Base-by-base conservation (phyloP, 169 alveolate genomes). In the Cryptosporidium parvum region DNA sequence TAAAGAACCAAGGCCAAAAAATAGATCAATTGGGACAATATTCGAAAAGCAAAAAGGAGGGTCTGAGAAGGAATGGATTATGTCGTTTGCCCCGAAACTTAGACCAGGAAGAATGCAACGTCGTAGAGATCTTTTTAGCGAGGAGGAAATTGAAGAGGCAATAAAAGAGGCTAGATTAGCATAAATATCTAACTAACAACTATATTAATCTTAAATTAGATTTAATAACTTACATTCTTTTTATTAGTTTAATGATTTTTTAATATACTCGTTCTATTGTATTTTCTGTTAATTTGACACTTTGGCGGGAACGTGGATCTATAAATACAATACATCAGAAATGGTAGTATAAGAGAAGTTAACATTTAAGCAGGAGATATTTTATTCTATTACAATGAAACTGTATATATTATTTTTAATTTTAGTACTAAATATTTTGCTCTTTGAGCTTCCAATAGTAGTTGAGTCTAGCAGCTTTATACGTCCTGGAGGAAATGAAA, bases 41-140 rank as follows among this genome's bases (percentile, higher is more conserved):
- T 4, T 29, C 0, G 44, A 39, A 23, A 71, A 31, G n/a, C 18
- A 52, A 14, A 51, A 52, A 33, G 26, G 16, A 29, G 56, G 3
- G 26, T 51, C 69, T 45, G 73, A 67, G 68, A 70, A 23, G 65
- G 87, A 80, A 61, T 80, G 87, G 87, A 80, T 80, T 39, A 14
- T 80, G 67, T 62, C 73, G 3, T 80, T 80, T 48, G 80, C 87
- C 58, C 87, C 87, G 37, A 80, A 80, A 37, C 87, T 80, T 29
- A 80, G 68, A 42, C 75, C 87, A 12, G 75, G 87, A 26, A 61
- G 73, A 80, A 80, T 80, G 87, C 45, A 65, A 62, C 56, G 75
- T 12, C 56, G 87, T 7, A 59, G 80, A 62, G 87, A 80, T 58
- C 42, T 80, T 14, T 80, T 80, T 37, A 80, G 67, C 12, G 53